These are phyloP conservation scores for Candida labiduridarum DNA, from an alignment of 1,139 yeast genomes.

Conservation along the genomic window DNA sequence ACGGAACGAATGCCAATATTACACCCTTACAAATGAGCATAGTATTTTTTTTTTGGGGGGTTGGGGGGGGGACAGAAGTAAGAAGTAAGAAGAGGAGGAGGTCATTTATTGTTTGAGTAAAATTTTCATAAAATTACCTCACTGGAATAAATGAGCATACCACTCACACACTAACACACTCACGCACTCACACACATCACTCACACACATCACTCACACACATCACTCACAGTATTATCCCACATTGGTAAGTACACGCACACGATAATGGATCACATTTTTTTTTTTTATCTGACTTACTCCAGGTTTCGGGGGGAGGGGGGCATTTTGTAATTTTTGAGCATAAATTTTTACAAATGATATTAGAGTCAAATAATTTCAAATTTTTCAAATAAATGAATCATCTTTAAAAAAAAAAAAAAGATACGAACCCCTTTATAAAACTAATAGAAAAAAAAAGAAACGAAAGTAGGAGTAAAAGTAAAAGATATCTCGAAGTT, in stretches of 20 bases:
- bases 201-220: background rate
- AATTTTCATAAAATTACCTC: too few relatives aligned
- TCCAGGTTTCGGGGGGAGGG: background rate
- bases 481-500: background rate
- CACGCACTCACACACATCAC: background rate
- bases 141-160: too few relatives aligned
- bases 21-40: background rate
- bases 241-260: background rate
- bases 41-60: too few relatives aligned
- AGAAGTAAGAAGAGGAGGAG: too few relatives aligned
- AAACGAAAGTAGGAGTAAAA: background rate
- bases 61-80: too few relatives aligned
- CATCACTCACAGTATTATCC: too few relatives aligned
- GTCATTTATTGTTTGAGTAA: too few relatives aligned
- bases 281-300: background rate
- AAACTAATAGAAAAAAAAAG: background rate
- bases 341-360: background rate
- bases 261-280: background rate
- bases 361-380: slow-evolving; percentile 1
- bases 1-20: background rate
- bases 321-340: background rate
- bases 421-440: background rate
- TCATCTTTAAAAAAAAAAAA: background rate
- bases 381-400: background rate
- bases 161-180: background rate